Percentiles rank a stretch among this genome's conserved stretches.
Conservation (phyloP, 371 early-diverging fungal species). For the Mortierella sp. region DNA sequence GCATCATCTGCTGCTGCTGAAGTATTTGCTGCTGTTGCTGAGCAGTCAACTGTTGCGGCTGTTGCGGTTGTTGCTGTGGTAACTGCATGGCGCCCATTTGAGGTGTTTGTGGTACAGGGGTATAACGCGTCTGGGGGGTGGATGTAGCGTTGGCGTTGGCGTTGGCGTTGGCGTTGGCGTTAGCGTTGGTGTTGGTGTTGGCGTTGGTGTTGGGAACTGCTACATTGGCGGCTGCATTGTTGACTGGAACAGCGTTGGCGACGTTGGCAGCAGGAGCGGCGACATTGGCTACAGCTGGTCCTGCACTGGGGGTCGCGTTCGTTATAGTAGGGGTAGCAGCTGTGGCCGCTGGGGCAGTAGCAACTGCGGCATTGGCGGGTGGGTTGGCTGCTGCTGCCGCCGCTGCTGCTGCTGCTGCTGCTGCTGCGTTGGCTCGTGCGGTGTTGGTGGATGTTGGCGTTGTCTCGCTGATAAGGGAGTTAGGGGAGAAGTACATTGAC, state of each 20-base stretch:
- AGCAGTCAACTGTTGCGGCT: slow-evolving; percentile 31
- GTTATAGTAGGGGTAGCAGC: slow-evolving; percentile 31
- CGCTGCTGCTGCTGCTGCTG: slow-evolving; percentile 56
- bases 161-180: slow-evolving; percentile 17
- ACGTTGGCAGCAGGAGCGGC: neutral
- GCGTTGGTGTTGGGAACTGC: slow-evolving; percentile 2
- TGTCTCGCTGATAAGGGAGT: slow-evolving; percentile 66
- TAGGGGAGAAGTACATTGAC: slow-evolving; percentile 66
- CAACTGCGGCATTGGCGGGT: slow-evolving; percentile 23
- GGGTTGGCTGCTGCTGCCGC: slow-evolving; percentile 26
- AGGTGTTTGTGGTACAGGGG: slow-evolving; percentile 58
- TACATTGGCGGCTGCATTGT: neutral
- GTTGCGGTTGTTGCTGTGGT: slow-evolving; percentile 35
- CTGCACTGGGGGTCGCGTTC: slow-evolving; percentile 18
- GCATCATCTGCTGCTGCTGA: slow-evolving; percentile 54
- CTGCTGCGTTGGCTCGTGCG: slow-evolving; percentile 62
- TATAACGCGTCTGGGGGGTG: slow-evolving; percentile 49
- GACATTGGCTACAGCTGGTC: neutral
- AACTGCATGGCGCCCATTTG: slow-evolving; percentile 62
- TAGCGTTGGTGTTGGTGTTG: slow-evolving; percentile 24
- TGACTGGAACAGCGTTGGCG: neutral
- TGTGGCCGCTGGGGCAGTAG: neutral
- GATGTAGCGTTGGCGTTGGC: slow-evolving; percentile 22
- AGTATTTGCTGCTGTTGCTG: slow-evolving; percentile 43
- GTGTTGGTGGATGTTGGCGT: slow-evolving; percentile 65